A percentile compares a stretch with the other conserved stretches of the same genome.
Conservation (phyloP, 148 eudicot species). For the Vaccinium corymbosum region DNA sequence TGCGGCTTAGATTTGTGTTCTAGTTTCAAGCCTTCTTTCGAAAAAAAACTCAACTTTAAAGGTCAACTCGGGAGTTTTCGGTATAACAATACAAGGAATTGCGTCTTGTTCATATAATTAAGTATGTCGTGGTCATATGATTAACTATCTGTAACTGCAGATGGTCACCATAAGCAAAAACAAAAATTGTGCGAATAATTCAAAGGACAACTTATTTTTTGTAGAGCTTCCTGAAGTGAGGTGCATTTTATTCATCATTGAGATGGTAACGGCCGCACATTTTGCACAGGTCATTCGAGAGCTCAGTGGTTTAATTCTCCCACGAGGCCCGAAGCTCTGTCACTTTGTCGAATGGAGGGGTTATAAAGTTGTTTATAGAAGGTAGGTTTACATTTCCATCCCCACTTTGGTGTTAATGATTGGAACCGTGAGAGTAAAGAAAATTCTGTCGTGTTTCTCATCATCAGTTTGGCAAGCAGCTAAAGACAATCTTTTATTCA, state of each 20-base stretch:
- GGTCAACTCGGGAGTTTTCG: too few species aligned
- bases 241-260: not conserved
- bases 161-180: not conserved
- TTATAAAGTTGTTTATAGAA: conserved; percentile 81
- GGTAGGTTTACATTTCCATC: conserved; percentile 31
- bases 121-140: too few species aligned
- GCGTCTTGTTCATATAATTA: too few species aligned
- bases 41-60: too few species aligned
- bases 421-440: not conserved
- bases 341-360: conserved; percentile 98
- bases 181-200: too few species aligned
- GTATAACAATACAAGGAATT: too few species aligned
- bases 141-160: not conserved
- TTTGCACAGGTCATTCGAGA: conserved; percentile 70
- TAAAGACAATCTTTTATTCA: not conserved
- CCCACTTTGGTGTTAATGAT: not conserved
- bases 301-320: conserved; percentile 77
- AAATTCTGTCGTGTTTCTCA: not conserved
- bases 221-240: not conserved
- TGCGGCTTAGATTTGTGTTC: not conserved
- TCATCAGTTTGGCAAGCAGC: not conserved
- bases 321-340: conserved; percentile 87
- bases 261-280: not conserved
- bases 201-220: too few species aligned
- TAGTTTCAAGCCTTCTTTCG: too few species aligned